Conservation (phyloP, 1,284 basidiomycete genomes). For the Puccinia hordei region DNA sequence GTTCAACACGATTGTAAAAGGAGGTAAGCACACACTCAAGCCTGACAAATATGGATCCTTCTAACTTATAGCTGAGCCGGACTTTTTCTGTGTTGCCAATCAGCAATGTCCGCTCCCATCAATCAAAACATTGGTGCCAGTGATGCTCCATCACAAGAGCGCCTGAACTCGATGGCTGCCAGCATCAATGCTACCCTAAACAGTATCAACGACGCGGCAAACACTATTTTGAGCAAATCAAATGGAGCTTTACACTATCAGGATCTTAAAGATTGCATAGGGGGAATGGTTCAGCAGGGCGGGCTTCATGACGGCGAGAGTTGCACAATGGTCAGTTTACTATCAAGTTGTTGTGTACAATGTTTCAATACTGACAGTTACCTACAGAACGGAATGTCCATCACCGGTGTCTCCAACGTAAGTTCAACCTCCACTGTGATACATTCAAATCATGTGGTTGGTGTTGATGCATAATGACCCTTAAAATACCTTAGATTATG, state of each 20-base stretch:
- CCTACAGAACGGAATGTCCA: slow-evolving; percentile 38
- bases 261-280: slow-evolving; percentile 48
- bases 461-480: not conserved
- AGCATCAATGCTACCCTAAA: slow-evolving; percentile 43
- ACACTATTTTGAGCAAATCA: slow-evolving; percentile 20
- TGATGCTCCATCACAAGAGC: slow-evolving; percentile 31
- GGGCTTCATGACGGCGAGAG: slow-evolving; percentile 48
- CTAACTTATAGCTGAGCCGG: not conserved
- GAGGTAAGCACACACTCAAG: slow-evolving; percentile 30
- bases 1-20: slow-evolving; percentile 45
- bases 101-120: slow-evolving; percentile 32
- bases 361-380: not conserved
- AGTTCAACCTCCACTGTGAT: not conserved
- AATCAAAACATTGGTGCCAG: slow-evolving; percentile 36
- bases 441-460: not conserved
- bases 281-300: slow-evolving; percentile 40
- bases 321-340: slow-evolving; percentile 35
- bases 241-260: slow-evolving; percentile 41
- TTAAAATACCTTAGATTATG: slow-evolving; percentile 35
- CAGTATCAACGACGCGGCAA: slow-evolving; percentile 43
- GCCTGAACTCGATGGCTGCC: slow-evolving; percentile 33
- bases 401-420: slow-evolving; percentile 40
- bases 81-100: not conserved
- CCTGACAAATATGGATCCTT: too few species aligned
- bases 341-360: not conserved